Evolutionary conservation across 108 stramenopile species (phyloP).

Genomic region (Fragilaria radians): DNA sequence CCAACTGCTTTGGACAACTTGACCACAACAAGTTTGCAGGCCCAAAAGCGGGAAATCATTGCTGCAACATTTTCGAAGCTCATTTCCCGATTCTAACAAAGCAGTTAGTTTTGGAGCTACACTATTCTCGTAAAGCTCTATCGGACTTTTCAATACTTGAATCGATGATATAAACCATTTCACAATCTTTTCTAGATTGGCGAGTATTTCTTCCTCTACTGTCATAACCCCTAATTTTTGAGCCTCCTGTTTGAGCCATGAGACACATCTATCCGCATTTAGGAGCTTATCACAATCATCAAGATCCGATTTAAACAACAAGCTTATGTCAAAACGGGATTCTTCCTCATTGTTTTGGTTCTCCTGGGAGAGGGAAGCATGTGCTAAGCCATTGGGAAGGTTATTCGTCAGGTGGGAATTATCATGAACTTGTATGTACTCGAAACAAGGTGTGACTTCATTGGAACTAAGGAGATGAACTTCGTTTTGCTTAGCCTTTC

Average conservation of each 20-base stretch:
- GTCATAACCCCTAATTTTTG: slow-evolving; percentile 33
- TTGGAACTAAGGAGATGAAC: too few species aligned
- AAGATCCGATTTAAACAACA: too few species aligned
- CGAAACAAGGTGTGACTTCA: too few species aligned
- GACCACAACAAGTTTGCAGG: not conserved
- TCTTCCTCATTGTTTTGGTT: too few species aligned
- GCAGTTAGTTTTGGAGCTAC: slow-evolving; percentile 60
- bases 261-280: too few species aligned
- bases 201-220: slow-evolving; percentile 38
- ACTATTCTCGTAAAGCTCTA: slow-evolving; percentile 45
- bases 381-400: slow-evolving; percentile 19
- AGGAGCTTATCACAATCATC: too few species aligned
- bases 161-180: slow-evolving; percentile 40
- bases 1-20: slow-evolving; percentile 39
- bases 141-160: slow-evolving; percentile 37
- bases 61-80: slow-evolving; percentile 13
- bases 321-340: too few species aligned
- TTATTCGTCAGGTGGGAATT: too few species aligned
- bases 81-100: slow-evolving; percentile 46
- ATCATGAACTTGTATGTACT: too few species aligned
- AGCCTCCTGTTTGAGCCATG: too few species aligned
- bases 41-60: too few species aligned
- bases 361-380: slow-evolving; percentile 14
- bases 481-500: too few species aligned
- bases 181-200: slow-evolving; percentile 35